Evolutionary conservation across 192 early-diverging fungal species (phyloP), one percentile per base, ranked within the genome.

Genomic region (Oehlia diaphana): DNA sequence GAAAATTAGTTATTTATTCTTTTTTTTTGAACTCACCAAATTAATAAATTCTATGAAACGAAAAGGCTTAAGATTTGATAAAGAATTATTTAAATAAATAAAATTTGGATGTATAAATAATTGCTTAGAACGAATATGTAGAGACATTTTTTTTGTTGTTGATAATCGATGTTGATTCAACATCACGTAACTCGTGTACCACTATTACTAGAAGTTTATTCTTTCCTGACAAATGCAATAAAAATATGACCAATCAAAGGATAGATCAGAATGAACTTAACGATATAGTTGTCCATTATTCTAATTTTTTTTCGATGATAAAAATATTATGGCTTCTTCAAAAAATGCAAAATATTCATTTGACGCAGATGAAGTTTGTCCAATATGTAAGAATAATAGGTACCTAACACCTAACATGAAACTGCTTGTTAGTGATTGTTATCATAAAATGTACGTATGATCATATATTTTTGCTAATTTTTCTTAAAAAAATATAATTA

Each of bases 381-480:
- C 92, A 44, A 92, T 96, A 23, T 98, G 96, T 84, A 91, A 92
- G 76, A 93, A 91, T 71, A 90, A 92, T 66, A 88, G 93, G 79
- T 98, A 96, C 84, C 87, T 99, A 58, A 95, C 94, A 74, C 92
- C 92, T 31, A 88, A 88, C 77, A 91, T 99, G 89, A 93, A 91
- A 82, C 89, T 99, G 42, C 87, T 96, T n/a, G 96, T 97, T 28
- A 92, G 93, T 49, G 94, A 95, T 13, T 99, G 97, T 84, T 97
- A 95, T 83, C 96, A 99, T 88, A 96, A 94, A 83, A 95, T 98
- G 95, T 94, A 86, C 49, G 86, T n/a, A 28, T 35, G 7, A 33
- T 7, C 62, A 42, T 42, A 7, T 6, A 9, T 65, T 16, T n/a
- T 63, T 12, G 7, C 33, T 39, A 9, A 26, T 12, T 73, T 78